Percentiles rank a stretch among this genome's conserved stretches.
These are phyloP conservation scores for Primulina eburnea DNA, from an alignment of 257 asterid species.

Conservation along the genomic window DNA sequence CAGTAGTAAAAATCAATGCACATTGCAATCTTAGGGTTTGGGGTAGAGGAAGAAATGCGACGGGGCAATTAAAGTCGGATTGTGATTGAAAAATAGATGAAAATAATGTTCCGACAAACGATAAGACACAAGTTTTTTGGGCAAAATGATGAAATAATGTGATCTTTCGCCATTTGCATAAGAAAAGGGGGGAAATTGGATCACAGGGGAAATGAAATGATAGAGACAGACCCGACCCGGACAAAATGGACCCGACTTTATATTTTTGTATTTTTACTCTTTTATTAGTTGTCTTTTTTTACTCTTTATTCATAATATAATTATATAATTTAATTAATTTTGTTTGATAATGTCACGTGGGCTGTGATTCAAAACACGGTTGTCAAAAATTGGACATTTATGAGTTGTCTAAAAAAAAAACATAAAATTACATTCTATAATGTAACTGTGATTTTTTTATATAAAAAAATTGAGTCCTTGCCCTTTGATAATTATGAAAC, in stretches of 20 bases:
- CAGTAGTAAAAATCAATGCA: slow-evolving; percentile 26
- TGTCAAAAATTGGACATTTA: background rate
- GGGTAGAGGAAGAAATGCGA: slow-evolving; percentile 4
- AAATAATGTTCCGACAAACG: background rate
- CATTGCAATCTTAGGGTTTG: slow-evolving; percentile 14
- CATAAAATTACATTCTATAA: too few species aligned
- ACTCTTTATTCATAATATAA: background rate
- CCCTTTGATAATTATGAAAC: too few species aligned
- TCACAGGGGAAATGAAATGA: slow-evolving; percentile 31
- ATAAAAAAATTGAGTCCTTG: too few species aligned
- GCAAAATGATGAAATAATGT: slow-evolving; percentile 31
- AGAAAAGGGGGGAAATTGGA: slow-evolving; percentile 24
- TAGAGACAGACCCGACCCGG: slow-evolving; percentile 39
- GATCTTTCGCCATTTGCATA: slow-evolving; percentile 28
- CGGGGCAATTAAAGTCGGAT: background rate
- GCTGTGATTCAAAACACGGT: background rate
- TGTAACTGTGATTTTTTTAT: too few species aligned
- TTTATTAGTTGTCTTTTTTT: slow-evolving; percentile 12
- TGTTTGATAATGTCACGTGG: background rate
- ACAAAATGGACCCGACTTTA: slow-evolving; percentile 25
- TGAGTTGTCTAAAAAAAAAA: background rate
- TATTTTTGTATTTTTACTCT: slow-evolving; percentile 24
- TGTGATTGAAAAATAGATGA: slow-evolving; percentile 1
- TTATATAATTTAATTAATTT: too few species aligned
- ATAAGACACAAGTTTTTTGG: slow-evolving; percentile 26